Evolutionary conservation across 2,329 filamentous ascomycete genomes (phyloP), one percentile per base, ranked within the genome.

Genomic region (Nigrospora oryzae): DNA sequence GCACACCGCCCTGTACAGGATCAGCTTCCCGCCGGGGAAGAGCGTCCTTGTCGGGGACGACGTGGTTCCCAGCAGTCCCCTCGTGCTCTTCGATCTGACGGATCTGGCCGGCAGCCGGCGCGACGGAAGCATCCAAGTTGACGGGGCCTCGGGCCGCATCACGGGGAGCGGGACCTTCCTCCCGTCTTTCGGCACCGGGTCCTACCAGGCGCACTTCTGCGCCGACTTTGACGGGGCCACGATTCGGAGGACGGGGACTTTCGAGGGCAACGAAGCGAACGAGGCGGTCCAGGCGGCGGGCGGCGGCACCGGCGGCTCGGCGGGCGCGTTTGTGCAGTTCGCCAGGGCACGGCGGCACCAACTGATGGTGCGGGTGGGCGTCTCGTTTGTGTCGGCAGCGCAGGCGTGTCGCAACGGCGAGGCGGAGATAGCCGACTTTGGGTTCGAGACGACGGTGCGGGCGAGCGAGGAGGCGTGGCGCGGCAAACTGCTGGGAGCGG

Each of bases 381-480:
- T 89, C 7, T 88, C 83, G 41, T 88, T 89, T 56, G 78, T 87
- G 35, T 83, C 77, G 47, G 67, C 72, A 4, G 69, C 77, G 3
- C 75, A 84, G 60, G 86, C 86, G 3, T 91, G 86, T 52, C 58
- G 64, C 14, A 87, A 83, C 53, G 85, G 80, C 0, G 81, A 87
- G 62, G 64, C 55, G 0, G 86, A 90, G 58, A 81, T 88, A 8
- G 75, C 83, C 0, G 65, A 76, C 10, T 83, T 75, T 46, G 73
- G 79, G 49, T 89, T 90, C 55, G 70, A 77, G 1, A 59, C 58
- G 3, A 72, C 79, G 0, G 73, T 77, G 8, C 57, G 58, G 5
- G 67, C 68, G 3, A 81, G 81, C 0, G 71, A 80, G 54, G 56
- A 66, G 3, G 74, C 67, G 0, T 89, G 84, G 84, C 71, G 67